phyloP scores from a whole-genome alignment of 345 rosid genomes.

The Sonneratia alba region DNA sequence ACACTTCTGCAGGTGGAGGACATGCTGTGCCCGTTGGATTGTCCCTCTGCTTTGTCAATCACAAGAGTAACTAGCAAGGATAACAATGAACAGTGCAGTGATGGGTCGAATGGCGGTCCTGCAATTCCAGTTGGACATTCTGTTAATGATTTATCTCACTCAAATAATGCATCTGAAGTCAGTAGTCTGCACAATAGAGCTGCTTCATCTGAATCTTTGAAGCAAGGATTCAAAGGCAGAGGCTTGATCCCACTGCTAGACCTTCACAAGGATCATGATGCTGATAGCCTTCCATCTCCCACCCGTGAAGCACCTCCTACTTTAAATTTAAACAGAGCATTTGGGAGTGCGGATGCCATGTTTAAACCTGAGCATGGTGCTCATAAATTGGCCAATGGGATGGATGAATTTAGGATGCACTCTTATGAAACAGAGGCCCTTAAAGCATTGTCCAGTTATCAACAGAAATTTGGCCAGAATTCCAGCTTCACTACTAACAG shows the following conservation, averaged over 20 bases:
- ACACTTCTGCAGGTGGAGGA: slow-evolving; percentile 46
- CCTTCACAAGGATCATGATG: slow-evolving; percentile 92
- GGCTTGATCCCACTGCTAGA: slow-evolving; percentile 69
- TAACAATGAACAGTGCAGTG: slow-evolving; percentile 17
- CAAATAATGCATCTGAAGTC: slow-evolving; percentile 16
- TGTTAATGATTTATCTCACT: slow-evolving; percentile 14
- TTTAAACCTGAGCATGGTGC: slow-evolving; percentile 22
- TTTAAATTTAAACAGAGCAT: slow-evolving; percentile 28
- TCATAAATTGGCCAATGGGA: slow-evolving; percentile 24
- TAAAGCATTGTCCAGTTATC: slow-evolving; percentile 72
- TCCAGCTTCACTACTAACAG: slow-evolving; percentile 34
- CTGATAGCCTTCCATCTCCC: slow-evolving; percentile 92
- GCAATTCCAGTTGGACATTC: slow-evolving; percentile 19
- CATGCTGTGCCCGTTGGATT: slow-evolving; percentile 29
- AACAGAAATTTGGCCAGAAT: slow-evolving; percentile 50
- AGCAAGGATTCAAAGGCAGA: slow-evolving; percentile 44
- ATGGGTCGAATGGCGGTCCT: slow-evolving; percentile 20
- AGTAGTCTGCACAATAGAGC: slow-evolving; percentile 22
- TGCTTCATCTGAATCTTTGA: slow-evolving; percentile 25
- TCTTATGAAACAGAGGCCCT: slow-evolving; percentile 72
- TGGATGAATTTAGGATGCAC: slow-evolving; percentile 31
- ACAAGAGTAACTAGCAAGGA: slow-evolving; percentile 22
- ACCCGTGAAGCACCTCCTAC: slow-evolving; percentile 62
- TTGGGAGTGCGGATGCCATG: slow-evolving; percentile 27
- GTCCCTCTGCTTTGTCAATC: slow-evolving; percentile 15